Evolutionary conservation across 768 basidiomycete genomes (phyloP).

Genomic region (Amanita exitialis): DNA sequence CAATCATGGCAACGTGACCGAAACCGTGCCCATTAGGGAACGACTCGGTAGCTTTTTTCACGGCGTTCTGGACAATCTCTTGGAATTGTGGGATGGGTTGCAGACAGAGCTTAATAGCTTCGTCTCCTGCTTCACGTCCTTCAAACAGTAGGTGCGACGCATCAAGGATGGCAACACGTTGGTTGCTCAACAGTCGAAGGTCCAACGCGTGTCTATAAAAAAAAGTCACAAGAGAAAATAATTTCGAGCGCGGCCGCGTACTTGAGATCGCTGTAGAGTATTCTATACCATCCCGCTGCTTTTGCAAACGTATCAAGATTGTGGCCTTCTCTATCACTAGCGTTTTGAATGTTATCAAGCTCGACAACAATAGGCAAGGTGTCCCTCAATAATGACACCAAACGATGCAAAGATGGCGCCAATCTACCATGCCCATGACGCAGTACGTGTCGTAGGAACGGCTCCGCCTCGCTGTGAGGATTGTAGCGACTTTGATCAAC

Average conservation of each 20-base stretch:
- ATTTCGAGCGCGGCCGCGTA: conserved; percentile 17
- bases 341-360: conserved; percentile 43
- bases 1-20: conserved; percentile 43
- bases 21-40: conserved; percentile 2
- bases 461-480: conserved; percentile 74
- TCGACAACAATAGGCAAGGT: conserved; percentile 72
- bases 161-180: conserved; percentile 65
- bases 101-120: conserved; percentile 23
- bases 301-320: conserved; percentile 66
- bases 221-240: conserved; percentile 3
- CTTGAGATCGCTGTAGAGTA: conserved; percentile 63
- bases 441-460: conserved; percentile 62
- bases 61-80: conserved; percentile 36
- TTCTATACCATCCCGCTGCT: conserved; percentile 73
- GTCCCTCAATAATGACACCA: conserved; percentile 61
- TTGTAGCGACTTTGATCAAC: conserved; percentile 31
- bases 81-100: conserved; percentile 54
- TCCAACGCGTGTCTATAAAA: conserved; percentile 61
- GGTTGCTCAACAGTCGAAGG: conserved; percentile 60
- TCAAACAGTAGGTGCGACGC: conserved; percentile 53
- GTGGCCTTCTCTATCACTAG: conserved; percentile 20
- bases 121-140: conserved; percentile 9
- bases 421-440: conserved; percentile 56
- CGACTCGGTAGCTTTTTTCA: conserved; percentile 23
- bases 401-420: conserved; percentile 51